Evolutionary conservation across 495 filamentous ascomycete species (phyloP).

Genomic region (Aspergillus steynii): DNA sequence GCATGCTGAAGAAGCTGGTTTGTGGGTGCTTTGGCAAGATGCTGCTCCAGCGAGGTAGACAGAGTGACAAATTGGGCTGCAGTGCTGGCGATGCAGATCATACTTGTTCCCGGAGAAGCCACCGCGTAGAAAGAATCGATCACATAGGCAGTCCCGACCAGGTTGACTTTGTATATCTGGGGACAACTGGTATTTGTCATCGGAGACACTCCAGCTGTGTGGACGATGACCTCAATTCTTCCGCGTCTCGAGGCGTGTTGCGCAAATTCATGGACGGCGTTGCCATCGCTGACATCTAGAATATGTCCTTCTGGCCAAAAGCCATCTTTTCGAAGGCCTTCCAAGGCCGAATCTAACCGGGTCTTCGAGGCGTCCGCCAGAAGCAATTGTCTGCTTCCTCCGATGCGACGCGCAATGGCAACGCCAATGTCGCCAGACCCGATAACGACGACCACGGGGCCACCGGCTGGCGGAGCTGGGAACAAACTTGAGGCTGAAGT

Average conservation of each 20-base stretch:
- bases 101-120: constrained; percentile 2
- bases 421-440: constrained; percentile 14
- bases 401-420: constrained; percentile 17
- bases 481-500: background rate
- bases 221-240: constrained; percentile 9
- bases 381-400: constrained; percentile 10
- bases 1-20: constrained; percentile 3
- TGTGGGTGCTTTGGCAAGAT: constrained; percentile 9
- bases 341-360: constrained; percentile 3
- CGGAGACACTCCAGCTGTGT: constrained; percentile 15
- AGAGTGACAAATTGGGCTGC: constrained; percentile 3
- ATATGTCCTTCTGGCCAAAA: constrained; percentile 5
- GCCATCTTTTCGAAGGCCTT: constrained; percentile 11
- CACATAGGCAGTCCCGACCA: constrained; percentile 15
- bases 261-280: constrained; percentile 14
- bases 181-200: background rate
- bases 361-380: constrained; percentile 15
- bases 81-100: constrained; percentile 13
- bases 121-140: constrained; percentile 15
- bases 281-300: constrained; percentile 10
- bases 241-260: constrained; percentile 7
- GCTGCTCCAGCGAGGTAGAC: constrained; percentile 4
- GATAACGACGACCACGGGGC: constrained; percentile 6
- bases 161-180: constrained; percentile 16
- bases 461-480: background rate